Percentiles rank a stretch among this genome's conserved stretches.
These are phyloP conservation scores for Teratosphaeria destructans DNA, from an alignment of 2,329 filamentous ascomycete species.

Conservation along the genomic window DNA sequence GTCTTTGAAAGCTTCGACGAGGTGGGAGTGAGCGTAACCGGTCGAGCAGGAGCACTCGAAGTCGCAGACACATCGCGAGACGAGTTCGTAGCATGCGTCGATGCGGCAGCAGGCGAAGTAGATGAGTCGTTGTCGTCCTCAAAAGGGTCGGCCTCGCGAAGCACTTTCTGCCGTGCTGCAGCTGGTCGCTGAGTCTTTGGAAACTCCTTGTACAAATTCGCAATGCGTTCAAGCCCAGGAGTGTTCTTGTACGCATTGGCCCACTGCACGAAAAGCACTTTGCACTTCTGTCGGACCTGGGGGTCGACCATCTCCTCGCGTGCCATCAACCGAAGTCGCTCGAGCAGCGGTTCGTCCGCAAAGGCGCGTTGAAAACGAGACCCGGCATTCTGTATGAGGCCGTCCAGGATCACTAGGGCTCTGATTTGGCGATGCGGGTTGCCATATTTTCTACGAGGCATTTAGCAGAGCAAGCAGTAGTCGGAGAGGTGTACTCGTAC, in stretches of 20 bases:
- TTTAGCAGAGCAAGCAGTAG: background rate
- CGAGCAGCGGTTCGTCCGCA: constrained; percentile 81
- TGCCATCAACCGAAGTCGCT: constrained; percentile 78
- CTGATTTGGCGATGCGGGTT: constrained; percentile 86
- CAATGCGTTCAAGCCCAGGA: constrained; percentile 68
- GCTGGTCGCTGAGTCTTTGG: constrained; percentile 57
- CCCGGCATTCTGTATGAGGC: constrained; percentile 88
- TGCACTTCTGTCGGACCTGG: constrained; percentile 80
- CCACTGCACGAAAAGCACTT: constrained; percentile 79
- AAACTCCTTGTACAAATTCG: constrained; percentile 63
- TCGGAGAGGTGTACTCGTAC: constrained; percentile 31
- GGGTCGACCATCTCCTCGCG: constrained; percentile 76
- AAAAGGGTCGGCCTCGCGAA: constrained; percentile 66
- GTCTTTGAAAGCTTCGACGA: constrained; percentile 23
- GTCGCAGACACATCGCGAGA: background rate
- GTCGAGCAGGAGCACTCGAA: constrained; percentile 4
- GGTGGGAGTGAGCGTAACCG: constrained; percentile 23
- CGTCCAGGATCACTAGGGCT: constrained; percentile 79
- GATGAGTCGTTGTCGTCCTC: constrained; percentile 42
- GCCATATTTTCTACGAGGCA: constrained; percentile 67
- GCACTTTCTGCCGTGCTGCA: constrained; percentile 64
- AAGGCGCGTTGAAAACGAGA: constrained; percentile 77
- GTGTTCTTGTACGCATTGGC: constrained; percentile 69
- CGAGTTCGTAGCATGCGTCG: background rate
- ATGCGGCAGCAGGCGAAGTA: background rate